phyloP scores from a whole-genome alignment of 1,284 basidiomycete species.

The Irpex sp. region DNA sequence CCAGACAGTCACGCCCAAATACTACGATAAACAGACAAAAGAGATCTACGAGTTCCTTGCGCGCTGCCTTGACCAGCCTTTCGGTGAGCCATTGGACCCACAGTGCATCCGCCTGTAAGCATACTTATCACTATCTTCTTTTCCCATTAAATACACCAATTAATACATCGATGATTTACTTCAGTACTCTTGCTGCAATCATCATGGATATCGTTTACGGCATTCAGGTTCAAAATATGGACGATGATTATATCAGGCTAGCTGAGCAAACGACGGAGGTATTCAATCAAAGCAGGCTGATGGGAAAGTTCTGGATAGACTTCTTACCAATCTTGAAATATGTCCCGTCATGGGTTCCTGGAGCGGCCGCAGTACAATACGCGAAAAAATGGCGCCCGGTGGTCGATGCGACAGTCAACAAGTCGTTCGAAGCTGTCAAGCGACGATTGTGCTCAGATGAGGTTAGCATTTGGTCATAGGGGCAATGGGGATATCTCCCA shows the following conservation, averaged over 20 bases:
- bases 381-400: neutral
- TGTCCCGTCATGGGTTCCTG: conserved; percentile 4
- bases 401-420: neutral
- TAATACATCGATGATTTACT: neutral
- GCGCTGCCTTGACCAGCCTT: neutral
- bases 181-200: conserved; percentile 18
- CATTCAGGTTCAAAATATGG: conserved; percentile 17
- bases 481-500: too few species aligned
- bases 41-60: neutral
- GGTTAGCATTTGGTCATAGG: neutral
- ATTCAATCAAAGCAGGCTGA: neutral
- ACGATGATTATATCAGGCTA: conserved; percentile 20
- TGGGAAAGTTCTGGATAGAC: neutral
- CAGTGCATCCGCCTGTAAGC: neutral
- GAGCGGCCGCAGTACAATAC: neutral
- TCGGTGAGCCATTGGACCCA: neutral
- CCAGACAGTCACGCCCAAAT: conserved; percentile 11
- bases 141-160: neutral
- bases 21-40: conserved; percentile 6
- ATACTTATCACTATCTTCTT: neutral
- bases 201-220: conserved; percentile 24
- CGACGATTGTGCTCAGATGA: neutral
- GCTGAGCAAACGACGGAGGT: conserved; percentile 13
- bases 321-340: neutral
- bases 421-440: neutral